phyloP scores from a whole-genome alignment of 768 basidiomycete species.

The Cyclocybe cylindracea region DNA sequence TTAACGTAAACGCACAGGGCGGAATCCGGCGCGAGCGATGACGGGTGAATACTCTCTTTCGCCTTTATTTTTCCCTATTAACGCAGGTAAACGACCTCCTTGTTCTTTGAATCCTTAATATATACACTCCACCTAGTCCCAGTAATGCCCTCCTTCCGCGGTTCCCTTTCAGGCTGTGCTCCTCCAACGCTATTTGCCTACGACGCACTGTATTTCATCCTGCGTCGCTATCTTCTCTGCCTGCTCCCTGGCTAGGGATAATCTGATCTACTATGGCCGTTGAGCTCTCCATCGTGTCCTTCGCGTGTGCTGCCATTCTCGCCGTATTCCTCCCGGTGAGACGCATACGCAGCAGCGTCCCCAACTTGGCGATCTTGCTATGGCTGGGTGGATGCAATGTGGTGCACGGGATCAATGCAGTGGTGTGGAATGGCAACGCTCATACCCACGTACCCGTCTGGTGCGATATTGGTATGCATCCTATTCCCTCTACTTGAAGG shows the following conservation, averaged over 20 bases:
- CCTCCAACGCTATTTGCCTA: not conserved
- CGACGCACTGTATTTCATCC: not conserved
- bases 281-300: conserved; percentile 41
- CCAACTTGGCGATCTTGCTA: conserved; percentile 45
- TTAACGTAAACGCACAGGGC: conserved; percentile 5
- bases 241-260: conserved; percentile 7
- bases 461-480: conserved; percentile 62
- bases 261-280: conserved; percentile 28
- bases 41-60: not conserved
- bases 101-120: conserved; percentile 31
- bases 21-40: conserved; percentile 7
- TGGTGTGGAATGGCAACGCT: conserved; percentile 61
- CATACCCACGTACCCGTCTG: conserved; percentile 52
- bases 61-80: conserved; percentile 1
- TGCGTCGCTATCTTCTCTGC: conserved; percentile 1
- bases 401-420: conserved; percentile 54
- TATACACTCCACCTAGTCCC: conserved; percentile 1
- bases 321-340: conserved; percentile 40
- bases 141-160: conserved; percentile 12
- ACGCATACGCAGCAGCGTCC: conserved; percentile 47
- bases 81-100: conserved; percentile 13
- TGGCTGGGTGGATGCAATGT: conserved; percentile 55
- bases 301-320: conserved; percentile 44
- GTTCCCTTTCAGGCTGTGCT: conserved; percentile 10
- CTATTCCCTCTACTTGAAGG: not conserved